A percentile compares a stretch with the other conserved stretches of the same genome.
These are phyloP conservation scores for Fusarium ramigenum DNA, from an alignment of 2,329 filamentous ascomycete genomes.

Conservation along the genomic window DNA sequence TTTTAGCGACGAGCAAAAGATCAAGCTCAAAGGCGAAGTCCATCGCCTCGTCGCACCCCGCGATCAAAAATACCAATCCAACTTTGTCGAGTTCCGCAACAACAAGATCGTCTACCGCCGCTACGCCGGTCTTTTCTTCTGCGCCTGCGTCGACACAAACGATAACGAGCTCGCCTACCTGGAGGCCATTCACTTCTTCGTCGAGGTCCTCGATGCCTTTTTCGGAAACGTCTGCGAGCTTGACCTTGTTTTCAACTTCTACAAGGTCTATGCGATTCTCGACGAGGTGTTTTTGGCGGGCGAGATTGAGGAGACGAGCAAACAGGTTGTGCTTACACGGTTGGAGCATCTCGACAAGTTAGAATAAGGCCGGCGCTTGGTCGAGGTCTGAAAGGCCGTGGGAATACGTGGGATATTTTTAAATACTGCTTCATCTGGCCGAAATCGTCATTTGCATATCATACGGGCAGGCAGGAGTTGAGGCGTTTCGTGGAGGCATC, in stretches of 20 bases:
- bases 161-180: conserved; percentile 98
- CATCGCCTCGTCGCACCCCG: conserved; percentile 97
- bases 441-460: conserved; percentile 24
- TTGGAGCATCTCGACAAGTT: conserved; percentile 96
- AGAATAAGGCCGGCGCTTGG: conserved; percentile 65
- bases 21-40: conserved; percentile 98
- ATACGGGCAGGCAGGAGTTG: conserved; percentile 29
- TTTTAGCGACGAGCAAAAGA: conserved; percentile 98
- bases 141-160: conserved; percentile 98
- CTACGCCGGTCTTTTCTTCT: conserved; percentile 98
- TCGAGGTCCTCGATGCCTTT: conserved; percentile 97
- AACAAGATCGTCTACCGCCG: conserved; percentile 98
- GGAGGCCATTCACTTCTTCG: conserved; percentile 99
- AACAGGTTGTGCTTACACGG: conserved; percentile 94
- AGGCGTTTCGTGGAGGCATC: conserved; percentile 28
- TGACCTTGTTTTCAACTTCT: conserved; percentile 86
- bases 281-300: conserved; percentile 98
- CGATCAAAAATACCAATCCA: conserved; percentile 99
- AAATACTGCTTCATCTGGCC: not conserved
- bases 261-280: conserved; percentile 95
- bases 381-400: not conserved
- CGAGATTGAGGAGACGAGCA: conserved; percentile 98
- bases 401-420: not conserved
- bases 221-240: conserved; percentile 99
- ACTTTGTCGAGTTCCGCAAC: conserved; percentile 96